Conservation (phyloP, 2,329 filamentous ascomycete genomes). For the Cercospora canescens region DNA sequence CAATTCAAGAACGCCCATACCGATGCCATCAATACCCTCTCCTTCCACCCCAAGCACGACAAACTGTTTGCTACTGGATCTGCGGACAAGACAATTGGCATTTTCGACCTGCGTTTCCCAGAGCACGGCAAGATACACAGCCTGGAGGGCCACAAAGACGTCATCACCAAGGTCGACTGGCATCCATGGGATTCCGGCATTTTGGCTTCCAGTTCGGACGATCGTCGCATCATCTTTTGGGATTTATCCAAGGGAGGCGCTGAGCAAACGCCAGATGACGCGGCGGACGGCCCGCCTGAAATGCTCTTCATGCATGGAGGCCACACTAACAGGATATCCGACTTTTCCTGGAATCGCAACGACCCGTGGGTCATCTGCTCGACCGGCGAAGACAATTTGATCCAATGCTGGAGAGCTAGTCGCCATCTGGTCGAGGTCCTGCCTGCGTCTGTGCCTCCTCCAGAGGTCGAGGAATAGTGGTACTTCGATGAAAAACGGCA, state of each 20-base stretch:
- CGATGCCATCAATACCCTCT: conserved; percentile 93
- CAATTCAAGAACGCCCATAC: conserved; percentile 76
- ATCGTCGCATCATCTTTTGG: conserved; percentile 94
- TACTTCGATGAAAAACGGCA: background rate
- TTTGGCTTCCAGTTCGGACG: conserved; percentile 87
- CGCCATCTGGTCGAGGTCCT: conserved; percentile 37
- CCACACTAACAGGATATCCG: conserved; percentile 93
- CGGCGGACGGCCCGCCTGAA: conserved; percentile 91
- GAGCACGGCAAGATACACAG: conserved; percentile 82
- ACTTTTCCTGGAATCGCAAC: conserved; percentile 97
- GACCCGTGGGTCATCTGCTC: conserved; percentile 96
- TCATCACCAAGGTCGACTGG: conserved; percentile 91
- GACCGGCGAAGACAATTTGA: conserved; percentile 92
- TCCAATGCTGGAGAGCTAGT: conserved; percentile 71
- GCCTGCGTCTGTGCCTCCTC: conserved; percentile 33
- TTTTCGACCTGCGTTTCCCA: conserved; percentile 80
- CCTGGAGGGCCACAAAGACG: conserved; percentile 82
- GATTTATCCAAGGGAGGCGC: conserved; percentile 89
- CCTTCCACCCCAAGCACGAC: conserved; percentile 92
- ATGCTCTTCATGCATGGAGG: conserved; percentile 99
- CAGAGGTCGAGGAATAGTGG: conserved; percentile 31
- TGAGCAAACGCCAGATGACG: conserved; percentile 92
- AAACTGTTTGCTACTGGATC: conserved; percentile 89
- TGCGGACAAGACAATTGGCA: conserved; percentile 88
- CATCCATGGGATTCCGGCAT: conserved; percentile 88